phyloP scores from a whole-genome alignment of 179 eudicot species.

The Beta corolliflora region DNA sequence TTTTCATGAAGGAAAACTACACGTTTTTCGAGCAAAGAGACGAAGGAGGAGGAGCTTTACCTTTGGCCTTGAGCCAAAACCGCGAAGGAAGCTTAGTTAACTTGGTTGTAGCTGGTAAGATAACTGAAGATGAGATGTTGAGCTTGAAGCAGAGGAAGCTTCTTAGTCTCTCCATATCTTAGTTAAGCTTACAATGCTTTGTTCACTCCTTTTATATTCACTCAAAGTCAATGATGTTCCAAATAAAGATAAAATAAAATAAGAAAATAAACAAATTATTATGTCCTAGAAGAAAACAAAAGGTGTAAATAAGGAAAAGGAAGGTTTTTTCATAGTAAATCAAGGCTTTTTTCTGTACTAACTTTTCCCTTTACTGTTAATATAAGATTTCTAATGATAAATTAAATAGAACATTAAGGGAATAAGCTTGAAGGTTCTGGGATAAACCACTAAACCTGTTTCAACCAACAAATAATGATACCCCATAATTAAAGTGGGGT shows the following conservation, averaged over 20 bases:
- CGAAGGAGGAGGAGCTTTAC: not conserved
- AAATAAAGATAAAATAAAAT: not conserved
- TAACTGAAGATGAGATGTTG: conserved; percentile 20
- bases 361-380: conserved; percentile 31
- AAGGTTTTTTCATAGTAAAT: conserved; percentile 19
- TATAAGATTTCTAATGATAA: not conserved
- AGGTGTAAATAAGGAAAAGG: conserved; percentile 9
- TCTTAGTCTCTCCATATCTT: conserved; percentile 33
- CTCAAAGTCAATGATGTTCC: conserved; percentile 26
- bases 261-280: not conserved
- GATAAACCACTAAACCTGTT: conserved; percentile 6
- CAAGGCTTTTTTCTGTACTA: conserved; percentile 25
- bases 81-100: conserved; percentile 30
- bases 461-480: conserved; percentile 28
- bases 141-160: conserved; percentile 30
- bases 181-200: conserved; percentile 17
- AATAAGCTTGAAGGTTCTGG: conserved; percentile 1
- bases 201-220: conserved; percentile 28
- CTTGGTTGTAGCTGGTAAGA: conserved; percentile 22
- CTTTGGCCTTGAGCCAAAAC: conserved; percentile 32
- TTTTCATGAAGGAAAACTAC: not conserved
- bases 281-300: conserved; percentile 12
- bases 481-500: conserved; percentile 19
- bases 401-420: not conserved
- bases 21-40: not conserved